A percentile compares a stretch with the other conserved stretches of the same genome.
These are phyloP conservation scores for Vigna trinervia DNA, from an alignment of 306 rosid genomes.

Conservation along the genomic window DNA sequence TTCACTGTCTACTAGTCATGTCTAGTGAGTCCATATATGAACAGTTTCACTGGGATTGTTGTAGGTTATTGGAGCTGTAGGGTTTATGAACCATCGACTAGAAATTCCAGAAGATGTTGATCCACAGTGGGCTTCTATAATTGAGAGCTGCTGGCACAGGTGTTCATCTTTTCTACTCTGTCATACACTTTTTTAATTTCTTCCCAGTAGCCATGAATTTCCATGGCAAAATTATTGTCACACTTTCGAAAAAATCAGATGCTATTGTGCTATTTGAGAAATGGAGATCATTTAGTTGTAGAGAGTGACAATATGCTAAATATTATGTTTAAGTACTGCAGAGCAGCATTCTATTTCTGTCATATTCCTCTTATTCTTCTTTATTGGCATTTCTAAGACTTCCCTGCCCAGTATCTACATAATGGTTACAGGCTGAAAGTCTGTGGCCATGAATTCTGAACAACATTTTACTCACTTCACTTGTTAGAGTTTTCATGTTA, in stretches of 20 bases:
- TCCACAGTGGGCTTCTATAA: constrained; percentile 83
- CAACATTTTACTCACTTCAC: not conserved
- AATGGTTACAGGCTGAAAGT: not conserved
- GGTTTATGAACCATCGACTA: constrained; percentile 94
- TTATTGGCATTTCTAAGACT: not conserved
- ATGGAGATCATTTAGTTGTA: not conserved
- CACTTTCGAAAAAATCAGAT: constrained; percentile 14
- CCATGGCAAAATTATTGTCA: constrained; percentile 18
- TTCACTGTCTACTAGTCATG: constrained; percentile 9
- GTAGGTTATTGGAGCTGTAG: constrained; percentile 98
- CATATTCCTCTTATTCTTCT: not conserved
- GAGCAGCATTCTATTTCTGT: not conserved
- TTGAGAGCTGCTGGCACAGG: constrained; percentile 98
- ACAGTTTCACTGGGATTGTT: constrained; percentile 48
- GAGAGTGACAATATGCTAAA: not conserved
- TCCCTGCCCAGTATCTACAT: not conserved
- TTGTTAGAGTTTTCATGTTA: constrained; percentile 5
- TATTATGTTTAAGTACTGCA: not conserved
- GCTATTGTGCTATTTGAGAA: not conserved
- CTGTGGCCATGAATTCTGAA: not conserved
- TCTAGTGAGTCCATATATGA: constrained; percentile 45
- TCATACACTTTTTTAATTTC: constrained; percentile 26
- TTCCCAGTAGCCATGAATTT: constrained; percentile 10
- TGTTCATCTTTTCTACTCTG: constrained; percentile 38
- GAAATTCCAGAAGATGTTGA: constrained; percentile 92